These are phyloP conservation scores for Lentinus brumalis DNA, from an alignment of 768 basidiomycete genomes.

Conservation along the genomic window DNA sequence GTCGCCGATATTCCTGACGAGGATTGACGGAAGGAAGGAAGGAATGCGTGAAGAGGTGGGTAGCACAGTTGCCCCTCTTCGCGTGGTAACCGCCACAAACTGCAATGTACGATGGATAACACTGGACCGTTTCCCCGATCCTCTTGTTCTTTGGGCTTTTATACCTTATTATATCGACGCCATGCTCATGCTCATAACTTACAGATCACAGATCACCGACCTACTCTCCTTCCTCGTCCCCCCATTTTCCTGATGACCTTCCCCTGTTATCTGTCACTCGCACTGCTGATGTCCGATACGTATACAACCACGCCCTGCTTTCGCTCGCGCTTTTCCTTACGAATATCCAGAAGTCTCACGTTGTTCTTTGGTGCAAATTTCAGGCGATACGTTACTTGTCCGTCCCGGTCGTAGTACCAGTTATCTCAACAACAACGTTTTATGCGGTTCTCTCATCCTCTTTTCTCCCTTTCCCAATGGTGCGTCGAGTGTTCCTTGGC, in stretches of 20 bases:
- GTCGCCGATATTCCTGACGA: conserved; percentile 25
- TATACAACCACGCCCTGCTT: too few relatives aligned
- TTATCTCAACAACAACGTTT: too few relatives aligned
- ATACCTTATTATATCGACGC: conserved; percentile 10
- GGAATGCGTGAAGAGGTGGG: neutral
- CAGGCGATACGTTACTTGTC: too few relatives aligned
- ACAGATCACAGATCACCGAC: conserved; percentile 1
- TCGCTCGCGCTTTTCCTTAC: too few relatives aligned
- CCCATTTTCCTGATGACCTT: neutral
- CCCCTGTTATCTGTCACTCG: neutral
- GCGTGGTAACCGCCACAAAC: neutral
- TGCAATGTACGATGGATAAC: conserved; percentile 2
- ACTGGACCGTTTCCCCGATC: neutral
- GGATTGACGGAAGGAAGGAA: conserved; percentile 2
- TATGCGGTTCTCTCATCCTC: too few relatives aligned
- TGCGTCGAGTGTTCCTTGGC: too few relatives aligned
- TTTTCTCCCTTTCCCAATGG: too few relatives aligned
- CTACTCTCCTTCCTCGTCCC: conserved; percentile 5
- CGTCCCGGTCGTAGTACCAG: too few relatives aligned
- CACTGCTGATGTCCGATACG: neutral
- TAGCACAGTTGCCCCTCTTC: neutral
- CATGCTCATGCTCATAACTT: conserved; percentile 11
- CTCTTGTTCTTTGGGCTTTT: conserved; percentile 1
- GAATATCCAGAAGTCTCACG: too few relatives aligned
- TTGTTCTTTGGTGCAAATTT: too few relatives aligned